Percentiles rank a stretch among this genome's conserved stretches.
phyloP scores from a whole-genome alignment of 371 early-diverging fungal species.

The Gilbertella persicaria region DNA sequence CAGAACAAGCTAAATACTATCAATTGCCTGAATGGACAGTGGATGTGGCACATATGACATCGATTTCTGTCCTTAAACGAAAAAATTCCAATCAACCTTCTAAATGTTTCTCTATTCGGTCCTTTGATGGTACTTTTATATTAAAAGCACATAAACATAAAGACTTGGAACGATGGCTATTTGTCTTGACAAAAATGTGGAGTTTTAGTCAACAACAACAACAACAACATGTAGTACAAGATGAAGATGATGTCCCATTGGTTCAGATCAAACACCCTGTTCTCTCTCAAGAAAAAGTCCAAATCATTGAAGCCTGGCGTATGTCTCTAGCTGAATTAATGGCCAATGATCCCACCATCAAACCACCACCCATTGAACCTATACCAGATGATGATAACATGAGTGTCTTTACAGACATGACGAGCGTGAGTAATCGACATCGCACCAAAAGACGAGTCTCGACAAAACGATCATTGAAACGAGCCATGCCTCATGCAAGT shows the following conservation, averaged over 20 bases:
- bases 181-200: slow-evolving; percentile 56
- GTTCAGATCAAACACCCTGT: slow-evolving; percentile 8
- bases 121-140: slow-evolving; percentile 32
- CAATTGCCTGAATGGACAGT: slow-evolving; percentile 52
- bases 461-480: slow-evolving; percentile 20
- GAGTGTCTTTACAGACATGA: slow-evolving; percentile 42
- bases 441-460: slow-evolving; percentile 15
- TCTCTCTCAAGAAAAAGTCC: slow-evolving; percentile 38
- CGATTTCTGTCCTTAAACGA: slow-evolving; percentile 44
- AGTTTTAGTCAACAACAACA: slow-evolving; percentile 31
- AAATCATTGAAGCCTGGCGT: slow-evolving; percentile 51
- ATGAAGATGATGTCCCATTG: slow-evolving; percentile 16
- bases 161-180: slow-evolving; percentile 55
- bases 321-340: slow-evolving; percentile 45
- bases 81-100: slow-evolving; percentile 24
- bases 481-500: slow-evolving; percentile 6
- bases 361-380: slow-evolving; percentile 47
- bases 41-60: slow-evolving; percentile 37
- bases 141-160: slow-evolving; percentile 51
- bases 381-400: slow-evolving; percentile 47
- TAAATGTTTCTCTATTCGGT: slow-evolving; percentile 47
- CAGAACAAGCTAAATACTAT: slow-evolving; percentile 36
- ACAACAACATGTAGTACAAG: slow-evolving; percentile 14
- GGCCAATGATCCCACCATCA: slow-evolving; percentile 31
- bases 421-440: slow-evolving; percentile 42